Base-by-base conservation (phyloP, 768 basidiomycete genomes). In the Xerocomellus intermedius region DNA sequence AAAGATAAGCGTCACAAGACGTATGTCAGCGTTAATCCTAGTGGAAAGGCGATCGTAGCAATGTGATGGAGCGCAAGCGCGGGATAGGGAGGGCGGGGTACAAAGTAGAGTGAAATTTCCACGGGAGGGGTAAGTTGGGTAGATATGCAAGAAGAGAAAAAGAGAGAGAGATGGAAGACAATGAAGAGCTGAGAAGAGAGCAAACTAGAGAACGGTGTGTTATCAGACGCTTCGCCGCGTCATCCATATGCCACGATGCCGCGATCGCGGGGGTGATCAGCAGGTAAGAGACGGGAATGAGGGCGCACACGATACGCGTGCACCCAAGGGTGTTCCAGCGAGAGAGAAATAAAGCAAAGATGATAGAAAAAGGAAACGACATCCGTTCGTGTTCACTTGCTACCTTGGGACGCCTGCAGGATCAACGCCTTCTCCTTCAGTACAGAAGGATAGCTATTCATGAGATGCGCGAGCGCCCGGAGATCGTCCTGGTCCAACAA, bases 401-500 rank as follows among this genome's bases (percentile, higher is more conserved):
- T 49, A 37, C 62, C 55, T 47, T 70, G 64, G 24, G 67, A 54
- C 8, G 60, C 57, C 32, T 71, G 69, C 32, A 73, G 12, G 5
- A 65, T 65, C 42, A 77, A 55, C 12, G 74, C 84, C 73, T 93
- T 94, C 69, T 91, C 89, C 73, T 89, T 93, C 55, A 94, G 77
- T 2, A 93, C 80, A 8, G 82, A 73, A 12, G 90, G 88, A 69
- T 91, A 94, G 67, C 89, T 89, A 69, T 92, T 89, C 85, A 91
- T 86, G 41, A 95, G 79, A 68, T 92, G 90, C 7, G 90, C 87
- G 44, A 95, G 79, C 5, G 91, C 77, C 41, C 87, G 82, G 22
- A 95, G 79, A 64, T 96, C 93, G 55, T 94, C 94, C 62, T 86
- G 79, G 64, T 95, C 91, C 56, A 96, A 74, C 9, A 94, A 79